phyloP scores from a whole-genome alignment of 2,329 filamentous ascomycete genomes.

The Furcasterigmium sp. region DNA sequence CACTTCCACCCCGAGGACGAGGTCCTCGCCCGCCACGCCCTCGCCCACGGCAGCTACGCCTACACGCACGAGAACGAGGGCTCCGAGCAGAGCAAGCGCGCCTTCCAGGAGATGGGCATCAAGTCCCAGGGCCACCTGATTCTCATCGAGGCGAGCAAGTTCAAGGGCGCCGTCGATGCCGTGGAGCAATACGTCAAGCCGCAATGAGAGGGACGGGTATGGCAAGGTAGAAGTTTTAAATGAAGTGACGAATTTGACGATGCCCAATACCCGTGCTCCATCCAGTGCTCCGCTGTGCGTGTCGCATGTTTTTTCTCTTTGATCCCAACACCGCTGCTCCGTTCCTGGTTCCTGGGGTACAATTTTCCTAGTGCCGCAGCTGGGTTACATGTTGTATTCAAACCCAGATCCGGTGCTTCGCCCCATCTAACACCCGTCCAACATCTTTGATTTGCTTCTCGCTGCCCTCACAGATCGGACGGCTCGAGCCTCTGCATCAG shows the following conservation, averaged over 20 bases:
- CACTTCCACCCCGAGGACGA: constrained; percentile 98
- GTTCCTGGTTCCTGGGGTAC: too few relatives aligned
- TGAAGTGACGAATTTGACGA: constrained; percentile 9
- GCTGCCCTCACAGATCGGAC: constrained; percentile 10
- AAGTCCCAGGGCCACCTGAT: constrained; percentile 80
- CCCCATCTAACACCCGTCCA: too few relatives aligned
- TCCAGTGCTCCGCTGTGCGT: too few relatives aligned
- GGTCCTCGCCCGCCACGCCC: constrained; percentile 70
- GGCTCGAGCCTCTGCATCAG: constrained; percentile 81
- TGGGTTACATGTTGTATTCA: too few relatives aligned
- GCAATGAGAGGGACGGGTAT: constrained; percentile 4
- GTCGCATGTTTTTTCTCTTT: not conserved
- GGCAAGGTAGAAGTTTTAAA: constrained; percentile 16
- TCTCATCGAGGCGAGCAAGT: constrained; percentile 75
- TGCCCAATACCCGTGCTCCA: too few relatives aligned
- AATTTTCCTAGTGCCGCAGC: too few relatives aligned
- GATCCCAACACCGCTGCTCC: too few relatives aligned
- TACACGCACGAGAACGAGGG: constrained; percentile 80
- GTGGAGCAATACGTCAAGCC: constrained; percentile 67
- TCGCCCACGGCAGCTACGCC: constrained; percentile 64
- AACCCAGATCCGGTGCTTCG: too few relatives aligned
- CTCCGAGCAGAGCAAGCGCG: constrained; percentile 83
- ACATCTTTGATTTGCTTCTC: not conserved
- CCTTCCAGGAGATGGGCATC: constrained; percentile 91
- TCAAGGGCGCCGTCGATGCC: constrained; percentile 69